A percentile compares a stretch with the other conserved stretches of the same genome.
Evolutionary conservation across 1,284 basidiomycete species (phyloP).

Genomic region (Marasmius oreades): DNA sequence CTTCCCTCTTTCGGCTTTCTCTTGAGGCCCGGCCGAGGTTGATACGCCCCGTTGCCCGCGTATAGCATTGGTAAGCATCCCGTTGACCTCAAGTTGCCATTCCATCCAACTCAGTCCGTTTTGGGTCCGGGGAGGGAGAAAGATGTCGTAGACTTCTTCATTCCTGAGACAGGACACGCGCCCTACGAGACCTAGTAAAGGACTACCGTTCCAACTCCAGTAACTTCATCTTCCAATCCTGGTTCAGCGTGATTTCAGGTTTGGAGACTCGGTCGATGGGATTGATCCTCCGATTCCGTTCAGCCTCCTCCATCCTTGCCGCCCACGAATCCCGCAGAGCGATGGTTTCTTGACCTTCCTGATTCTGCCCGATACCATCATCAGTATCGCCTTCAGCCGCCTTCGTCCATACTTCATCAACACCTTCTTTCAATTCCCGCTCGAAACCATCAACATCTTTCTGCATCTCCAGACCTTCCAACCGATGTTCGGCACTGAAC

Average conservation of each 20-base stretch:
- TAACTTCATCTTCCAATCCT: constrained; percentile 50
- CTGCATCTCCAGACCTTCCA: constrained; percentile 55
- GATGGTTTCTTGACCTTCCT: constrained; percentile 25
- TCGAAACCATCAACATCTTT: constrained; percentile 49
- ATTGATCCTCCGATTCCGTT: constrained; percentile 46
- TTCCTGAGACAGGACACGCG: too few relatives aligned
- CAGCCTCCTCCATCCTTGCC: constrained; percentile 55
- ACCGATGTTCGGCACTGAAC: constrained; percentile 56
- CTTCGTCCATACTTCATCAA: constrained; percentile 64
- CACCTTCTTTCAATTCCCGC: constrained; percentile 42
- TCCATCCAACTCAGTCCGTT: too few relatives aligned
- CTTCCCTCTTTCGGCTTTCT: too few relatives aligned
- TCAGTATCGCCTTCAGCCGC: background rate
- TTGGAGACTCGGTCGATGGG: constrained; percentile 56
- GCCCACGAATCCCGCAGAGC: constrained; percentile 47
- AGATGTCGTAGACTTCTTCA: too few relatives aligned
- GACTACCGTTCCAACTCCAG: constrained; percentile 23
- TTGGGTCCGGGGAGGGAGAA: too few relatives aligned
- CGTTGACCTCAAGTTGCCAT: too few relatives aligned
- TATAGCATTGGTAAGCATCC: too few relatives aligned
- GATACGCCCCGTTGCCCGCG: too few relatives aligned
- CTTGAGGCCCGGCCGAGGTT: too few relatives aligned
- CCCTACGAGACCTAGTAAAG: background rate
- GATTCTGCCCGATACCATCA: constrained; percentile 13
- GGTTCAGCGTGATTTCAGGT: constrained; percentile 44